Conservation (phyloP, 2,329 filamentous ascomycete species). For the Tolypocladium nubicola region DNA sequence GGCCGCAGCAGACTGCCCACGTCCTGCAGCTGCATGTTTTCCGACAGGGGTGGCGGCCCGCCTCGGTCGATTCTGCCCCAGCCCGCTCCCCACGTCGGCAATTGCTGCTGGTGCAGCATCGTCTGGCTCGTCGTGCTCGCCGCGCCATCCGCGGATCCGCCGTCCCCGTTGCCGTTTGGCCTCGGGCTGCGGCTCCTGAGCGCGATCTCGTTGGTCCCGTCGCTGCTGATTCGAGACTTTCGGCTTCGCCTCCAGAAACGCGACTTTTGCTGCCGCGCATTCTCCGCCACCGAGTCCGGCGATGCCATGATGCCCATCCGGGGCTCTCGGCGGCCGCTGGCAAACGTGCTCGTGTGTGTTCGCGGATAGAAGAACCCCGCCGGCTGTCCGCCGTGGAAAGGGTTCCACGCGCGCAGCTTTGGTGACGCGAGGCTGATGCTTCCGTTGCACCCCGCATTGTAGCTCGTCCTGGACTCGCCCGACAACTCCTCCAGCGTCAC, state of each 20-base stretch:
- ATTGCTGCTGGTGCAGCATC: slow-evolving; percentile 4
- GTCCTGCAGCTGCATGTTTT: slow-evolving; percentile 18
- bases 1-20: slow-evolving; percentile 18
- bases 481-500: slow-evolving; percentile 62
- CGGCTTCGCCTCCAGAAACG: slow-evolving; percentile 18
- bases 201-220: slow-evolving; percentile 20
- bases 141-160: neutral
- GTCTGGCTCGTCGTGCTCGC: slow-evolving; percentile 1
- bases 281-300: slow-evolving; percentile 21
- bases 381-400: slow-evolving; percentile 37
- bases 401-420: slow-evolving; percentile 28
- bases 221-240: slow-evolving; percentile 16
- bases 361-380: slow-evolving; percentile 40
- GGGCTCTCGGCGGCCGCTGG: slow-evolving; percentile 16
- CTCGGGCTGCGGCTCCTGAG: slow-evolving; percentile 15
- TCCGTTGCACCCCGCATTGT: slow-evolving; percentile 40
- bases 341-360: slow-evolving; percentile 13
- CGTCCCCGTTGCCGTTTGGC: neutral
- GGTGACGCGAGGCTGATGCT: slow-evolving; percentile 28
- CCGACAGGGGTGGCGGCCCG: slow-evolving; percentile 8
- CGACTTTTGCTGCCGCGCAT: slow-evolving; percentile 10
- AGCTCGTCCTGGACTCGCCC: slow-evolving; percentile 53
- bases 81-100: slow-evolving; percentile 15
- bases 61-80: slow-evolving; percentile 21
- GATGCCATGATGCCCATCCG: slow-evolving; percentile 32